Evolutionary conservation across 495 filamentous ascomycete genomes (phyloP), one percentile per base, ranked within the genome.

Genomic region (Daldinia decipiens): DNA sequence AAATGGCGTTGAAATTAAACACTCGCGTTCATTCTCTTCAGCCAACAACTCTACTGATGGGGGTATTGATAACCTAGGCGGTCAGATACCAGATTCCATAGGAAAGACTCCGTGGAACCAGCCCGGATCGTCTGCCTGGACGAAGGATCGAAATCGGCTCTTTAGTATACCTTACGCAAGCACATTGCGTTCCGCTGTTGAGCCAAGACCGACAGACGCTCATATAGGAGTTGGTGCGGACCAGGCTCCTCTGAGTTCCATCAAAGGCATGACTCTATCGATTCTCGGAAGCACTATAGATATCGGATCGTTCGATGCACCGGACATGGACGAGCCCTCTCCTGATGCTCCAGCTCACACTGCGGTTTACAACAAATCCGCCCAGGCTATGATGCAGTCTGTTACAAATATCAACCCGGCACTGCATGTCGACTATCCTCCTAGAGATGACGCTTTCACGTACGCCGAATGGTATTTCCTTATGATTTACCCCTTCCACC

Each of bases 221-320:
- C 92, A 93, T 68, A 84, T 93, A 6, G 92, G 92, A 24, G 88
- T 93, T 27, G 87, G 88, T 8, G 84, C 86, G 9, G 86, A 88
- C n/a, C 87, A 87, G 74, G 84, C 86, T 4, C 85, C 87, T 50
- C 79, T 93, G 3, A 91, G 89, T 79, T 88, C 89, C 13, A 90
- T 93, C 72, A 90, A 90, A 72, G 92, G 89, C 7, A 93, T 90
- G 1, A 87, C 88, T 0, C 79, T 95, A 54, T 88, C 89, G 2
- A 86, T 95, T 52, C 86, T 94, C 47, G 92, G 91, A 19, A 88
- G 91, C 68, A 88, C 91, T 56, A 92, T 95, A 68, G 90, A 94
- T 74, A 82, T 94, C 26, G 87, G 91, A 3, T 88, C 90, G 39
- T 91, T 93, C 72, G 84, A 88, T 31, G 87, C 87, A 0, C 81